A percentile compares a stretch with the other conserved stretches of the same genome.
These are phyloP conservation scores for Chaetomium globosum DNA, from an alignment of 2,329 filamentous ascomycete genomes.

Conservation along the genomic window DNA sequence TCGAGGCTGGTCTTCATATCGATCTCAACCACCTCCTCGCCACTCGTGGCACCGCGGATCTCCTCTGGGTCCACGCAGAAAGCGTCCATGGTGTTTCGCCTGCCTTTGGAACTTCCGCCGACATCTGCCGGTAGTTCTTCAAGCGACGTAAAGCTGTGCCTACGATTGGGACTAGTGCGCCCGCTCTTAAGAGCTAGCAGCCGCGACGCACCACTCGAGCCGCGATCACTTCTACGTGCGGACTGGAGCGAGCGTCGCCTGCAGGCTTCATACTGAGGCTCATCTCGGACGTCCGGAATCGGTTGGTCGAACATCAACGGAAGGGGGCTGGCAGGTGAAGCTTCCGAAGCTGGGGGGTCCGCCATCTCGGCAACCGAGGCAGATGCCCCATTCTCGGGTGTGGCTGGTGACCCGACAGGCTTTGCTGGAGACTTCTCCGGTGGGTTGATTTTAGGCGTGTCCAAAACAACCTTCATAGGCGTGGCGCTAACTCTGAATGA, in stretches of 20 bases:
- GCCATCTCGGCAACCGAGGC: slow-evolving; percentile 1
- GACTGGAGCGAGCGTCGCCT: slow-evolving; percentile 40
- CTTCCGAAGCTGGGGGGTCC: background rate
- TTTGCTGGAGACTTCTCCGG: slow-evolving; percentile 30
- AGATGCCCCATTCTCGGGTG: slow-evolving; percentile 7
- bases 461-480: slow-evolving; percentile 34
- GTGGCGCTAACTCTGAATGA: slow-evolving; percentile 39
- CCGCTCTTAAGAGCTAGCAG: slow-evolving; percentile 30
- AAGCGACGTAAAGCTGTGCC: slow-evolving; percentile 38
- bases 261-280: slow-evolving; percentile 39
- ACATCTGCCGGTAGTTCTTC: background rate
- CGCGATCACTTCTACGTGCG: slow-evolving; percentile 38
- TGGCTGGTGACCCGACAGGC: slow-evolving; percentile 12
- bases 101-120: slow-evolving; percentile 3
- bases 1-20: slow-evolving; percentile 43
- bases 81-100: slow-evolving; percentile 36
- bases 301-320: slow-evolving; percentile 41
- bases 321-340: slow-evolving; percentile 19
- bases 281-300: slow-evolving; percentile 25
- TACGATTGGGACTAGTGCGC: slow-evolving; percentile 31
- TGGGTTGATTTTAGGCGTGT: slow-evolving; percentile 30
- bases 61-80: slow-evolving; percentile 20
- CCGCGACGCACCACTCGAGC: slow-evolving; percentile 29
- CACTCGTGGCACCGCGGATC: background rate
- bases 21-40: slow-evolving; percentile 35